Evolutionary conservation across 176 grass and related monocot species (phyloP).

Genomic region (Avena insularis): DNA sequence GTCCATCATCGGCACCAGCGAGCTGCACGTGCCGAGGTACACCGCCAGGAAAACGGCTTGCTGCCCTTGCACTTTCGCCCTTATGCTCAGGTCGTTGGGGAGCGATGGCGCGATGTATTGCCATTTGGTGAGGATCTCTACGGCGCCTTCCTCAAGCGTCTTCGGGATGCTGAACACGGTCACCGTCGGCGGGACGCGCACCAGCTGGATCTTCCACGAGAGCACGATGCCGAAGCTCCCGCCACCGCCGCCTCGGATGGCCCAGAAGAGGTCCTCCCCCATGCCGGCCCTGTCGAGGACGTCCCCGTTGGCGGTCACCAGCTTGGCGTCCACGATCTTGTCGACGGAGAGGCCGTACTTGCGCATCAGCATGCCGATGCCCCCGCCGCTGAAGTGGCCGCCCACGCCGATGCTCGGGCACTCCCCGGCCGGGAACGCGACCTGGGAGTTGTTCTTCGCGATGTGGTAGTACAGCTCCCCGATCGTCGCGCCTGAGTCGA

Average conservation of each 20-base stretch:
- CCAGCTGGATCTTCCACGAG: conserved; percentile 55
- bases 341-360: conserved; percentile 60
- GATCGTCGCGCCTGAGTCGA: conserved; percentile 59
- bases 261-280: conserved; percentile 61
- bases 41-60: conserved; percentile 35
- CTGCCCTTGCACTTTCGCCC: conserved; percentile 28
- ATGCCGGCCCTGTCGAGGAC: conserved; percentile 53
- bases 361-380: conserved; percentile 54
- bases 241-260: conserved; percentile 55
- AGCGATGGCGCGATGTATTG: conserved; percentile 43
- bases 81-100: conserved; percentile 31
- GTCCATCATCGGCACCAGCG: conserved; percentile 11
- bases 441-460: conserved; percentile 17
- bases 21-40: conserved; percentile 44
- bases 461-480: conserved; percentile 65
- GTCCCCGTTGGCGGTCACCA: conserved; percentile 46
- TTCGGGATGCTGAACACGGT: conserved; percentile 37
- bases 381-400: conserved; percentile 69
- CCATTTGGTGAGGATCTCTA: conserved; percentile 48
- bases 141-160: conserved; percentile 45
- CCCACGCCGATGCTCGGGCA: conserved; percentile 63
- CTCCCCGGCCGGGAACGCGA: conserved; percentile 61
- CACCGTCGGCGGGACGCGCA: conserved; percentile 40
- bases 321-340: conserved; percentile 59
- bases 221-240: conserved; percentile 60